A percentile compares a stretch with the other conserved stretches of the same genome.
phyloP scores from a whole-genome alignment of 2,329 filamentous ascomycete species.

The Alternaria novae-zelandiae region DNA sequence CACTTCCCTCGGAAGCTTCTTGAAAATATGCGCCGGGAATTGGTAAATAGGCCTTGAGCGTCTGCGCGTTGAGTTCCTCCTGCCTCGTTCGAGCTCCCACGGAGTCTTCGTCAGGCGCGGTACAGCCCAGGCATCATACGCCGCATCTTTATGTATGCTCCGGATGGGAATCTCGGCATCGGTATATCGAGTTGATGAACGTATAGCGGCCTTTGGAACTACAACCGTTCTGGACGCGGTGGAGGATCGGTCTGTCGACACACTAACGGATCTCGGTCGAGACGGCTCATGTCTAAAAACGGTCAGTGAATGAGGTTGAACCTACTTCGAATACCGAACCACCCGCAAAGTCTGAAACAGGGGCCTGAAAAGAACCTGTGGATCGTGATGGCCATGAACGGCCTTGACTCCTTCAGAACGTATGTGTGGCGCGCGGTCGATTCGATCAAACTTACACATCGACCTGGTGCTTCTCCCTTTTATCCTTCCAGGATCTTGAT shows the following conservation, averaged over 20 bases:
- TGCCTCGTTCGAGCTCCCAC: slow-evolving; percentile 48
- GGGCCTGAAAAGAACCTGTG: neutral
- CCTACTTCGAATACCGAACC: neutral
- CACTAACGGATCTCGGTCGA: slow-evolving; percentile 7
- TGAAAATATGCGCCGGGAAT: slow-evolving; percentile 48
- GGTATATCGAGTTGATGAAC: neutral
- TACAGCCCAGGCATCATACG: slow-evolving; percentile 13
- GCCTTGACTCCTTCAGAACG: neutral
- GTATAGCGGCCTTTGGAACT: neutral
- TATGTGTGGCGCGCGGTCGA: neutral
- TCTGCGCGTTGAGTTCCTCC: slow-evolving; percentile 41
- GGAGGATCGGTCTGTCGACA: slow-evolving; percentile 2
- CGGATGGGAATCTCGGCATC: neutral
- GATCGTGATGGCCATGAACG: neutral
- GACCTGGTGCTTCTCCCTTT: neutral
- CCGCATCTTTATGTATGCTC: neutral
- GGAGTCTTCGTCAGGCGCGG: slow-evolving; percentile 44
- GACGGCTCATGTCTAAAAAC: slow-evolving; percentile 13
- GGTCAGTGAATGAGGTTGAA: neutral
- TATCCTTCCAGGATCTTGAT: slow-evolving; percentile 7
- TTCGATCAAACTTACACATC: slow-evolving; percentile 9
- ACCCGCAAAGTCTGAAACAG: neutral
- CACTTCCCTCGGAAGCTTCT: slow-evolving; percentile 59
- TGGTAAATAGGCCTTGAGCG: slow-evolving; percentile 18
- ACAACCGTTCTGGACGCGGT: slow-evolving; percentile 3